Percentiles rank a stretch among this genome's conserved stretches.
phyloP scores from a whole-genome alignment of 768 basidiomycete species.

The Inosperma sp. region DNA sequence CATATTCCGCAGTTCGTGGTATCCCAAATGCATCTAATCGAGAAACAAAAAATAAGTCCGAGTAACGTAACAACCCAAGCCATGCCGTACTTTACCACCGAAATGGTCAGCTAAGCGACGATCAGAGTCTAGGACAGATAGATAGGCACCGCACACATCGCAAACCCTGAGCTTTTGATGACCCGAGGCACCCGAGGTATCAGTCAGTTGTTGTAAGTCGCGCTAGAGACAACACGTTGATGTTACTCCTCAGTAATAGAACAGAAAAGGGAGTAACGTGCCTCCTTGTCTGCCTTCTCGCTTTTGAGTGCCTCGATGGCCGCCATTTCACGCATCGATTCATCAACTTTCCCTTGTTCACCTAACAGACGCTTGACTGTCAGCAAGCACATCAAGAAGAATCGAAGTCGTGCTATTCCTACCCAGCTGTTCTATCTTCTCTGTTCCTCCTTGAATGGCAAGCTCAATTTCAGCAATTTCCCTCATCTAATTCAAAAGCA shows the following conservation, averaged over 20 bases:
- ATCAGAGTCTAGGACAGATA: slow-evolving; percentile 96
- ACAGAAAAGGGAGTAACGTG: slow-evolving; percentile 29
- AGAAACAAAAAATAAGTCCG: slow-evolving; percentile 18
- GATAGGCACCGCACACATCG: slow-evolving; percentile 99
- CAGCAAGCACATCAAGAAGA: slow-evolving; percentile 13
- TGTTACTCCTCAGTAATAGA: slow-evolving; percentile 9
- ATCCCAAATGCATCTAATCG: slow-evolving; percentile 94
- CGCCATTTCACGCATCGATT: slow-evolving; percentile 96
- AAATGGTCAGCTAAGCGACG: slow-evolving; percentile 98
- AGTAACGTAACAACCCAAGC: slow-evolving; percentile 13
- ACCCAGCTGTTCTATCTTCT: slow-evolving; percentile 95
- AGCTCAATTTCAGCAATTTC: slow-evolving; percentile 99
- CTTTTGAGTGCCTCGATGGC: slow-evolving; percentile 97
- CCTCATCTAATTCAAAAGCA: slow-evolving; percentile 63
- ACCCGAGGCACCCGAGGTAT: slow-evolving; percentile 98
- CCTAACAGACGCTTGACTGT: slow-evolving; percentile 42
- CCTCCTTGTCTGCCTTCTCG: slow-evolving; percentile 96
- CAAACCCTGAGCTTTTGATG: slow-evolving; percentile 99
- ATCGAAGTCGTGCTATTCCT: slow-evolving; percentile 21
- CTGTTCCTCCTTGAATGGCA: slow-evolving; percentile 97
- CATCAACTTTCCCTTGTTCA: slow-evolving; percentile 98
- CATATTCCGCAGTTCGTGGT: slow-evolving; percentile 96
- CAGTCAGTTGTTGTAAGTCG: slow-evolving; percentile 92
- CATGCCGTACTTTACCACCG: slow-evolving; percentile 85
- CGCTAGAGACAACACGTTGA: slow-evolving; percentile 51